Evolutionary conservation across 2,329 filamentous ascomycete species (phyloP).

Genomic region (Aureobasidium sp.): DNA sequence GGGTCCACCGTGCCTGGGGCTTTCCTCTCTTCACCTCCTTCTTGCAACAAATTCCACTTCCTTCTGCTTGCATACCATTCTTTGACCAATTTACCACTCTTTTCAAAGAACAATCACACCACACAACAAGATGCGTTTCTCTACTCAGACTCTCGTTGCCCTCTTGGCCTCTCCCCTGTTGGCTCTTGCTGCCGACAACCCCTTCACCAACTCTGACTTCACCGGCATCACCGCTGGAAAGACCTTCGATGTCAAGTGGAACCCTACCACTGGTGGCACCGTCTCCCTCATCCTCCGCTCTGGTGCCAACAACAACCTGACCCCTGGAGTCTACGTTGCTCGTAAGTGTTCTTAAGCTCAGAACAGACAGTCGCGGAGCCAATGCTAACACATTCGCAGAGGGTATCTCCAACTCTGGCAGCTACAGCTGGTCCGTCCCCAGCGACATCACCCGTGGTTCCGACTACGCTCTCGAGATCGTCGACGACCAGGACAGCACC

Average conservation of each 20-base stretch:
- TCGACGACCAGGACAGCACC: conserved; percentile 38
- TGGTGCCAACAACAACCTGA: conserved; percentile 34
- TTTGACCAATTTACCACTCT: neutral
- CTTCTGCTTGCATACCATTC: neutral
- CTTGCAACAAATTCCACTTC: neutral
- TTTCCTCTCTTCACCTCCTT: neutral
- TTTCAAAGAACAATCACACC: neutral
- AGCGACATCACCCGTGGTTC: conserved; percentile 34
- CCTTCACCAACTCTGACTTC: conserved; percentile 42
- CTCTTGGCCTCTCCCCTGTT: conserved; percentile 39
- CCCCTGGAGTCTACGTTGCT: conserved; percentile 31
- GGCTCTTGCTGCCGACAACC: conserved; percentile 29
- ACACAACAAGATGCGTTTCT: conserved; percentile 39
- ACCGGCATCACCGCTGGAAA: conserved; percentile 39
- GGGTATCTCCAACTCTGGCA: conserved; percentile 42
- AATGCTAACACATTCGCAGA: conserved; percentile 29
- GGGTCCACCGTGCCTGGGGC: neutral
- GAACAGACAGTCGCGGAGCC: neutral
- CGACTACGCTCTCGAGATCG: conserved; percentile 49
- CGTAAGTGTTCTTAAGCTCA: conserved; percentile 20
- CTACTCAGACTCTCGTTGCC: conserved; percentile 37
- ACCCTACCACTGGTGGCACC: conserved; percentile 43
- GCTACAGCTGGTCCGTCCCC: conserved; percentile 43
- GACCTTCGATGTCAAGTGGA: conserved; percentile 43
- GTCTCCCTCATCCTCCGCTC: conserved; percentile 44